Base-by-base conservation (phyloP, 345 rosid species). In the Nephelium lappaceum region DNA sequence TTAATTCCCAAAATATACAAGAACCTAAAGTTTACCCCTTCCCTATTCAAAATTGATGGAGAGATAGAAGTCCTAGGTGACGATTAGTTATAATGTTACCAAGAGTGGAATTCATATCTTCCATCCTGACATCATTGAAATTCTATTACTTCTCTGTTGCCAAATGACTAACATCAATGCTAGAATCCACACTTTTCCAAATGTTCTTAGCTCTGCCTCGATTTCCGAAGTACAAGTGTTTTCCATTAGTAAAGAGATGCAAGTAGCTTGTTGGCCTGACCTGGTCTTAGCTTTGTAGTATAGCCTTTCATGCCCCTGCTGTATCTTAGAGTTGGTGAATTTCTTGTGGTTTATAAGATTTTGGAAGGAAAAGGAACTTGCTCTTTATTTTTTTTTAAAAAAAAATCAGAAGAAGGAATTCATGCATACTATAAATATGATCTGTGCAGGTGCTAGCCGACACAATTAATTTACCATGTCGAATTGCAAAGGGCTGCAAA, bases 401-500 rank as follows among this genome's bases (percentile, higher is more conserved):
- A 0, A 1, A 45, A 45, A 45, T 3, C 51, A 45, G 51, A 45
- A 60, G 27, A 23, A 60, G 10, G 25, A 23, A 70, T 47, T 79
- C 49, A 43, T 21, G 68, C 24, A 75, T 27, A 38, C 41, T 66
- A 71, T 41, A 72, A 53, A 65, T 74, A 69, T 82, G 75, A 51
- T 82, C 62, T 80, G 39, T 85, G 83, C 85, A 97, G 99, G 97
- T 97, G 41, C 88, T 97, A 61, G 98, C 99, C 71, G 99, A 97
- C 79, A 77, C 88, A 21, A 90, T 97, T 84, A 96, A 94, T 89
- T 82, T 97, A 79, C 99, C 99, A 8, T 94, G 99, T 89, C 98
- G 99, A 72, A 93, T 94, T 86, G 99, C 96, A 24, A 97, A 89
- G 79, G 98, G 99, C 66, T 97, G 99, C 89, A 97, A 86, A 81